Evolutionary conservation across 2,329 filamentous ascomycete species (phyloP).

Genomic region (Fusarium hainanense): DNA sequence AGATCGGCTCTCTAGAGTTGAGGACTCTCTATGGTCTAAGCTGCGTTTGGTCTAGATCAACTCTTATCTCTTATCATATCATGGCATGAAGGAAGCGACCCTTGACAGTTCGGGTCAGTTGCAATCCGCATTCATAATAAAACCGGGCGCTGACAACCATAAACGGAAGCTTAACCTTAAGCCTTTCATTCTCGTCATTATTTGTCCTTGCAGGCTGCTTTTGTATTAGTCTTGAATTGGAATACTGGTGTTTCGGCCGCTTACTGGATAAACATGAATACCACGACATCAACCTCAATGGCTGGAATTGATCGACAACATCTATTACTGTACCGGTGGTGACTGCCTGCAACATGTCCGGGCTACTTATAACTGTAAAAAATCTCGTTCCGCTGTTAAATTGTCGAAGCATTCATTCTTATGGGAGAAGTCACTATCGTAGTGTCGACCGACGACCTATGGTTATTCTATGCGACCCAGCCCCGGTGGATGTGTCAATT

Average conservation of each 20-base stretch:
- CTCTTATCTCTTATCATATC: not conserved
- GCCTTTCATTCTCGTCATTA: not conserved
- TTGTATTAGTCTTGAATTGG: not conserved
- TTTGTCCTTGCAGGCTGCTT: not conserved
- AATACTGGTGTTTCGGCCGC: not conserved
- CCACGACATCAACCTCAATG: not conserved
- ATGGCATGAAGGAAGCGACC: not conserved
- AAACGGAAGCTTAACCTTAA: conserved; percentile 16
- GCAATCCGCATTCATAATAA: not conserved
- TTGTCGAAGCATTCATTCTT: not conserved
- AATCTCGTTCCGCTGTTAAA: not conserved
- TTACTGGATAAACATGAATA: not conserved
- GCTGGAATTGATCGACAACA: not conserved
- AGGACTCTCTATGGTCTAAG: not conserved
- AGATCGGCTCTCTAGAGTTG: not conserved
- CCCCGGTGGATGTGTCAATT: not conserved
- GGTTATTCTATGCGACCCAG: too few species aligned
- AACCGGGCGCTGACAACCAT: not conserved
- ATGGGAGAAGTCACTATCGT: not conserved
- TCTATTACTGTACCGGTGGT: too few species aligned
- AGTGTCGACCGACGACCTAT: not conserved
- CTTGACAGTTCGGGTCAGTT: not conserved
- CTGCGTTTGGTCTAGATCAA: too few species aligned
- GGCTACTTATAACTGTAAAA: not conserved
- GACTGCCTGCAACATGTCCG: not conserved